Evolutionary conservation across 2,329 filamentous ascomycete species (phyloP).

Genomic region (Colletotrichum filicis): DNA sequence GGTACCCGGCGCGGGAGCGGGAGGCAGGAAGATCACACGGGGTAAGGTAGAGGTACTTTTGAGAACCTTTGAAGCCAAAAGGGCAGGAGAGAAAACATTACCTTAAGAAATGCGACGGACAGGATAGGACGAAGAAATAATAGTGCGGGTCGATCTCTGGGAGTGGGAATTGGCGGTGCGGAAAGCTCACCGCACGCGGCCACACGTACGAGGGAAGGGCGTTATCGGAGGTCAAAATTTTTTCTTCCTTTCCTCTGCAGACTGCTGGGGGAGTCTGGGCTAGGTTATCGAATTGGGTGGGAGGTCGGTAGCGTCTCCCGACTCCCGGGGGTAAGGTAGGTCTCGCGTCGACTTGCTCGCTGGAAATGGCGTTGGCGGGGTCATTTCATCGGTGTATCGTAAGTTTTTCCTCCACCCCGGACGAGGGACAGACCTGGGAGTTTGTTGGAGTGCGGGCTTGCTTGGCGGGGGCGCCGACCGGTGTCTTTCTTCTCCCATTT

Average conservation of each 20-base stretch:
- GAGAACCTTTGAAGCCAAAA: not conserved
- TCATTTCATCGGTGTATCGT: not conserved
- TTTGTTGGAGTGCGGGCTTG: not conserved
- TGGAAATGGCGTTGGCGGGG: conserved; percentile 1
- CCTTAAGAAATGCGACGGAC: not conserved
- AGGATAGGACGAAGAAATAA: not conserved
- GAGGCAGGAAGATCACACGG: not conserved
- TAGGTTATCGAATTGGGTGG: not conserved
- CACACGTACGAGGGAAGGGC: not conserved
- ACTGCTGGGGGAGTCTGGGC: not conserved
- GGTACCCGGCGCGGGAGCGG: not conserved
- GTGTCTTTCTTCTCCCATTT: not conserved
- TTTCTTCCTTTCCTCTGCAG: not conserved
- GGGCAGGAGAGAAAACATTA: not conserved
- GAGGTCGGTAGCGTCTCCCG: not conserved
- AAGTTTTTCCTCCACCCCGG: not conserved
- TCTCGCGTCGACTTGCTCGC: not conserved
- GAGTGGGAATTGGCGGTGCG: not conserved
- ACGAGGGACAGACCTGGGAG: not conserved
- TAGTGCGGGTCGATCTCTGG: not conserved
- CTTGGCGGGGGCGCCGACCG: not conserved
- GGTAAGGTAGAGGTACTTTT: not conserved
- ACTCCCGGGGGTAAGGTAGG: not conserved
- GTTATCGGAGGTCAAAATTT: conserved; percentile 1
- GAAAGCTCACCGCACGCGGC: not conserved